Conservation (phyloP, 306 rosid genomes). For the Medicago arabica region DNA sequence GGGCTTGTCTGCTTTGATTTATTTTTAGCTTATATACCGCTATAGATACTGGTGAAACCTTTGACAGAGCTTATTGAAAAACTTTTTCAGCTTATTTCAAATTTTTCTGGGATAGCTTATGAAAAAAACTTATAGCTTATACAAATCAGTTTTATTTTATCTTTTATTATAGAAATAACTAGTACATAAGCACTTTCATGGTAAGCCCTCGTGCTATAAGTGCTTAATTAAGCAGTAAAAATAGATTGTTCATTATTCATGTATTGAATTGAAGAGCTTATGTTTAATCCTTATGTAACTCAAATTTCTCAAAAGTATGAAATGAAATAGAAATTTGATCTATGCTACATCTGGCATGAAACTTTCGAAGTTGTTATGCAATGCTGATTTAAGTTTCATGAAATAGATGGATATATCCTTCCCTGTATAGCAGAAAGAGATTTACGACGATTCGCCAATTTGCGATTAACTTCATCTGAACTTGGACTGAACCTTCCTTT, state of each 20-base stretch:
- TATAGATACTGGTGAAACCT: not conserved
- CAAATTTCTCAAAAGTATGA: not conserved
- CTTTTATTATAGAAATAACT: not conserved
- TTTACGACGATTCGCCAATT: slow-evolving; percentile 69
- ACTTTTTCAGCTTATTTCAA: not conserved
- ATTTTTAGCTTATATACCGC: not conserved
- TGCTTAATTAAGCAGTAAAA: not conserved
- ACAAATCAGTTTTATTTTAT: no score
- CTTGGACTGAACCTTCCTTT: slow-evolving; percentile 67
- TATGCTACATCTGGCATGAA: slow-evolving; percentile 6
- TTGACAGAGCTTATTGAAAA: no score
- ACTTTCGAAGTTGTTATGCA: not conserved
- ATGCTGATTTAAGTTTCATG: slow-evolving; percentile 42
- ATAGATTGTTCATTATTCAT: no score
- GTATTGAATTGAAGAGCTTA: no score
- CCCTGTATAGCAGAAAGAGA: slow-evolving; percentile 82
- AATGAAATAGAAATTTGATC: slow-evolving; percentile 6
- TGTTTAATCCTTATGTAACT: no score
- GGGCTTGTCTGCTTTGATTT: not conserved
- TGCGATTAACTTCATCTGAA: slow-evolving; percentile 63
- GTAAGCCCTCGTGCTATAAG: not conserved
- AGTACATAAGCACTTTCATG: not conserved
- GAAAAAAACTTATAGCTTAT: not conserved
- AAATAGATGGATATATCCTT: slow-evolving; percentile 77
- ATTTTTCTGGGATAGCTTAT: not conserved